Evolutionary conservation across 2,329 filamentous ascomycete genomes (phyloP), one percentile per base, ranked within the genome.

Genomic region (Cladorrhinum sp.): DNA sequence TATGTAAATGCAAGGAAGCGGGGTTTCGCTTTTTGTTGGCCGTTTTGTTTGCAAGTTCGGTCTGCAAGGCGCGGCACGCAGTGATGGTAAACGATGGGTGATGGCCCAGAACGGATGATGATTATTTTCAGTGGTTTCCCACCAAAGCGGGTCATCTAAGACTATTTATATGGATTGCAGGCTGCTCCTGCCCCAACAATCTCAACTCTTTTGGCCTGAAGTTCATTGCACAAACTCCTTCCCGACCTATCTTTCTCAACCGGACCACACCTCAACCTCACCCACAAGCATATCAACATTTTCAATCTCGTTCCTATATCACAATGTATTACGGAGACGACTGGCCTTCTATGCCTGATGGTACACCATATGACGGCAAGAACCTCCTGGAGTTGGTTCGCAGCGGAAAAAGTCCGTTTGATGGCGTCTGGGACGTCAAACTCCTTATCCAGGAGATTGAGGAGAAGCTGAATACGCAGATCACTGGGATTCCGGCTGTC

Each of bases 401-500:
- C 51, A 21, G 16, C 51, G 28, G 28, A 30, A 64, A 71, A 23
- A 71, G 66, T 63, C 70, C 69, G 5, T 72, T 72, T 58, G 23
- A 23, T 33, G 21, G 49, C n/a, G 57, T 55, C 24, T 69, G 65
- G 64, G 67, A 72, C 54, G 67, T 72, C 10, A 62, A 65, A 23
- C 57, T 67, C 7, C 68, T 73, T 26, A 66, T 72, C 49, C 52
- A 46, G 53, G 71, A 72, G 56, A 62, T 71, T 39, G 51, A 68
- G 28, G 51, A 68, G 36, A 62, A 53, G 28, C 60, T 70, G 49
- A 55, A 24, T 20, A 46, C 62, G 30, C 33, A 56, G 10, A 67
- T 73, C 52, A 50, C 62, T 28, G 67, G 71, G 28, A 71, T 72
- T 36, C 67, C 69, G 6, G 8, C 36, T 16, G 59, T 71, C 33